Base-by-base conservation (phyloP, 2,329 filamentous ascomycete genomes). In the Orbilia javanica region DNA sequence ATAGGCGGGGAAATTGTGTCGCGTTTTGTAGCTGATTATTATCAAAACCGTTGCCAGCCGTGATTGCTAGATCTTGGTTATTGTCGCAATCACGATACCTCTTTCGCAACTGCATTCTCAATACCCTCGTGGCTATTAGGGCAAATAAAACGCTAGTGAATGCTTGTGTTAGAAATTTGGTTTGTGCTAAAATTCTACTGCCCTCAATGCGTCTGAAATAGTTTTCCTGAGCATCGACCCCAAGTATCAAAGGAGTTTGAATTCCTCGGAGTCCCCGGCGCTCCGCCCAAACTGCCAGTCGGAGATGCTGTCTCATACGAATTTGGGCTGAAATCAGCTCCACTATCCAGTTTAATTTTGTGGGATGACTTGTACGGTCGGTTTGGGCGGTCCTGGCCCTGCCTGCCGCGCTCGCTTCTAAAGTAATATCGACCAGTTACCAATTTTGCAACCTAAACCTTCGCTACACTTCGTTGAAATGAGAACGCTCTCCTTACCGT, bases 231-330 rank as follows among this genome's bases (percentile, higher is more conserved):
- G 52, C 52, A 36, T 34, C 27, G 11, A 57, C 52, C 2, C 52
- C 52, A 8, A 57, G 52, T 34, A 57, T 36, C 4, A 57, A 39
- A 13, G 52, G 52, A 31, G 52, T 57, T 36, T 57, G 52, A 20
- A 31, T 31, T 20, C 34, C 52, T 18, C 18, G 52, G 2, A 57
- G 15, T 8, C 27, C 27, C 1, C 27, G 27, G 15, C 5, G 1
- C 4, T 13, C 22, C 6, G 52, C 52, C 52, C 52, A 57, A 57
- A 22, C 27, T 22, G 34, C 34, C 4, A 57, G 52, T 34, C 52
- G 27, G 20, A 57, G 52, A 20, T 57, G 27, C 22, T 57, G 52
- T 7, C 52, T 57, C 27, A 57, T 57, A 34, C 52, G 25, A 31
- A 57, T 36, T 34, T 57, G 27, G 8, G 52, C 34, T 1, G 27